phyloP scores from a whole-genome alignment of 2,329 filamentous ascomycete genomes.

The Calonectria naviculata region DNA sequence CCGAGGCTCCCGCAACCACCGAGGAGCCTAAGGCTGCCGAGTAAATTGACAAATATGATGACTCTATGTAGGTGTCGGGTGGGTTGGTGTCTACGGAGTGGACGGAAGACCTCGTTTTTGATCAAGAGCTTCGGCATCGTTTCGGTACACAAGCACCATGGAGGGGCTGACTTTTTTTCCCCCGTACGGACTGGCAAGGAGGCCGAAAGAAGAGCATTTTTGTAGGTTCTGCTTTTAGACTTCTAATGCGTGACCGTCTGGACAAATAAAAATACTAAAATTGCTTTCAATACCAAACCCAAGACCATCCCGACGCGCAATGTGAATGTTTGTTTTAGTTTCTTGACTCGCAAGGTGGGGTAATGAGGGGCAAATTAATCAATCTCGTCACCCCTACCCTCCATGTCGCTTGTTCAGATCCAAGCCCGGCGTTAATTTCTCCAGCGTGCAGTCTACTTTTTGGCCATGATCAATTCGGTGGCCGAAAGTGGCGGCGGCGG shows the following conservation, averaged over 20 bases:
- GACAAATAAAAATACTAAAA: conserved; percentile 66
- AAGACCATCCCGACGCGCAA: not conserved
- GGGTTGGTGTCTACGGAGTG: conserved; percentile 74
- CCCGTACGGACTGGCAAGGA: conserved; percentile 50
- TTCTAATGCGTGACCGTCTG: conserved; percentile 65
- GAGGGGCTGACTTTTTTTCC: conserved; percentile 49
- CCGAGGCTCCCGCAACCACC: conserved; percentile 61
- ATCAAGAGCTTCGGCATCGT: conserved; percentile 60
- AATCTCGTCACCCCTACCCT: not conserved
- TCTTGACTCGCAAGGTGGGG: not conserved
- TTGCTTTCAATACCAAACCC: conserved; percentile 50
- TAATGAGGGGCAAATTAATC: conserved; percentile 8
- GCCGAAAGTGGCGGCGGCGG: too few relatives aligned
- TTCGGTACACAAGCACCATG: conserved; percentile 57
- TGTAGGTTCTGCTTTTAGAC: conserved; percentile 66
- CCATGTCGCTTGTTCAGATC: not conserved
- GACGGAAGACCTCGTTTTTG: conserved; percentile 67
- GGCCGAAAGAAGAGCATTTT: conserved; percentile 59
- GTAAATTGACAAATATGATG: conserved; percentile 55
- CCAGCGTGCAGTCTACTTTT: not conserved
- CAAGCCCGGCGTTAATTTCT: not conserved
- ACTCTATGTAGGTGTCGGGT: conserved; percentile 54
- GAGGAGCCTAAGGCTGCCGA: conserved; percentile 78
- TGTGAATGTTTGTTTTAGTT: not conserved
- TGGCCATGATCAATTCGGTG: too few relatives aligned